A percentile compares a stretch with the other conserved stretches of the same genome.
Conservation (phyloP, 2,329 filamentous ascomycete genomes). For the Magnaporthiopsis poae region DNA sequence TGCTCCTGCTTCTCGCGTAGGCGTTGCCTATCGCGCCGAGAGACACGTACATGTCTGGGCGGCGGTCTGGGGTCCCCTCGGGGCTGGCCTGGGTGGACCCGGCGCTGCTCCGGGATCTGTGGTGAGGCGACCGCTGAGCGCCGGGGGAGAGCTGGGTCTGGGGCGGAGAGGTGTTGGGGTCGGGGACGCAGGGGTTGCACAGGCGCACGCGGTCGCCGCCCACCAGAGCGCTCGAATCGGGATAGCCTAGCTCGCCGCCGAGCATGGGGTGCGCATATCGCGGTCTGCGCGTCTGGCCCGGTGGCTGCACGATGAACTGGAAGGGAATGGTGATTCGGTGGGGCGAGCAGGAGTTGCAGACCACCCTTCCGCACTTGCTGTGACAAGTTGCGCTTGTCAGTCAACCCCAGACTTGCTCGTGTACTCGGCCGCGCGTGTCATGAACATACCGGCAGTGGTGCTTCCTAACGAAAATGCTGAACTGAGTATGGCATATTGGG, state of each 20-base stretch:
- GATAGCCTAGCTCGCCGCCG: slow-evolving; percentile 30
- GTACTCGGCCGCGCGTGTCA: background rate
- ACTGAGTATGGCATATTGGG: slow-evolving; percentile 71
- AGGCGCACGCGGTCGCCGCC: slow-evolving; percentile 50
- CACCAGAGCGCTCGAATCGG: slow-evolving; percentile 32
- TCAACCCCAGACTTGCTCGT: background rate
- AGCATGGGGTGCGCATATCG: slow-evolving; percentile 29
- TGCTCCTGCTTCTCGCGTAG: slow-evolving; percentile 34
- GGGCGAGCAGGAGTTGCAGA: slow-evolving; percentile 81
- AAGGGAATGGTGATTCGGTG: slow-evolving; percentile 90
- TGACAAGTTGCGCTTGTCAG: background rate
- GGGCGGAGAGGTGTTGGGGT: slow-evolving; percentile 50
- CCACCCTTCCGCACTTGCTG: slow-evolving; percentile 84
- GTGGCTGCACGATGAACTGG: slow-evolving; percentile 81
- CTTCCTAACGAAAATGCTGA: slow-evolving; percentile 77
- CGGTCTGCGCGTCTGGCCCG: slow-evolving; percentile 31
- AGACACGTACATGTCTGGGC: slow-evolving; percentile 11
- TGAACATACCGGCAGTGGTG: slow-evolving; percentile 73
- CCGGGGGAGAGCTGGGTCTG: slow-evolving; percentile 27
- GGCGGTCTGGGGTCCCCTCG: slow-evolving; percentile 28
- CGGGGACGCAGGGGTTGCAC: slow-evolving; percentile 53
- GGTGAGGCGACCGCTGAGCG: slow-evolving; percentile 24
- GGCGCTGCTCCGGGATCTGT: slow-evolving; percentile 34
- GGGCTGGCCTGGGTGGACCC: slow-evolving; percentile 13
- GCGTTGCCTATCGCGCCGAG: background rate